A percentile compares a stretch with the other conserved stretches of the same genome.
Conservation (phyloP, 1,284 basidiomycete species). For the Heterobasidion annosum region DNA sequence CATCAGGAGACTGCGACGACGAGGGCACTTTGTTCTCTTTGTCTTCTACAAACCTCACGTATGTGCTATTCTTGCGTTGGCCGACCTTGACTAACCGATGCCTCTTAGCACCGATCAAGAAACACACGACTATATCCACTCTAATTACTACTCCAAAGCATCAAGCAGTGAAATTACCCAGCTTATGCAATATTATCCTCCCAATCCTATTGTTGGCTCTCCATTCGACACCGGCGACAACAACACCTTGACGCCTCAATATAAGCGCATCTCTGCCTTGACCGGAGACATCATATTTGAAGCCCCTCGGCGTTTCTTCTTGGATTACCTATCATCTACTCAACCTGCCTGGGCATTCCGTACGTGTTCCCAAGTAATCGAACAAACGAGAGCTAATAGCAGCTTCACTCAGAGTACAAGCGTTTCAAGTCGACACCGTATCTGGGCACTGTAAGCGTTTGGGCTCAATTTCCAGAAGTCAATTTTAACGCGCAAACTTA, state of each 20-base stretch:
- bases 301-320: constrained; percentile 9
- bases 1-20: neutral
- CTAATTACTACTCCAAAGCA: constrained; percentile 22
- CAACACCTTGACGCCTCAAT: constrained; percentile 38
- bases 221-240: constrained; percentile 39
- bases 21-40: neutral
- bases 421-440: constrained; percentile 7
- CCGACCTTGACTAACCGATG: neutral
- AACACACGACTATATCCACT: constrained; percentile 25
- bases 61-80: neutral
- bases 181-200: constrained; percentile 30
- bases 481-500: neutral
- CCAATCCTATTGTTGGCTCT: constrained; percentile 35
- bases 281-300: constrained; percentile 19
- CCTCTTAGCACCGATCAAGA: constrained; percentile 24
- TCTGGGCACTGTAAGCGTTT: constrained; percentile 8
- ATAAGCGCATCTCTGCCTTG: constrained; percentile 21
- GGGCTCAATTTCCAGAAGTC: neutral
- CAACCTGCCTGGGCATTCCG: constrained; percentile 11
- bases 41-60: constrained; percentile 2
- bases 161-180: constrained; percentile 19
- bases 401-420: constrained; percentile 7
- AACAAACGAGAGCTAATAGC: neutral
- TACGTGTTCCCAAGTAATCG: neutral
- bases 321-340: constrained; percentile 6